Conservation (phyloP, 208 protist genomes). For the Endotrypanum monterogeii region DNA sequence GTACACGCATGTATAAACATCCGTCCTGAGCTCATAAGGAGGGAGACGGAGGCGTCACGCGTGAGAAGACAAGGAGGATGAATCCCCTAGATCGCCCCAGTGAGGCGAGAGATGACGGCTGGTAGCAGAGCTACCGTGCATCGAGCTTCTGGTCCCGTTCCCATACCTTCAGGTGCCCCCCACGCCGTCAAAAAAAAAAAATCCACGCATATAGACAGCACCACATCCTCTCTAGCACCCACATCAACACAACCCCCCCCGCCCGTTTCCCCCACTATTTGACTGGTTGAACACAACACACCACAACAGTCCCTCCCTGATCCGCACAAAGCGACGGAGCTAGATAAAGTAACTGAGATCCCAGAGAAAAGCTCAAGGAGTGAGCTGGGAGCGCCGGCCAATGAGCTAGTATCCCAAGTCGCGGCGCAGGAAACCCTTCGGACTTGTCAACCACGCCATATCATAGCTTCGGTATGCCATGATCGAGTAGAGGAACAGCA, state of each 20-base stretch:
- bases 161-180: too few relatives aligned
- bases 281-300: too few relatives aligned
- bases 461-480: slow-evolving; percentile 81
- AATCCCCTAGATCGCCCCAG: background rate
- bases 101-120: too few relatives aligned
- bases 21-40: background rate
- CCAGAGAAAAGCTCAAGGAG: background rate
- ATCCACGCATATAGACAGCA: too few relatives aligned
- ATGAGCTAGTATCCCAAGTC: slow-evolving; percentile 80
- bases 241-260: too few relatives aligned
- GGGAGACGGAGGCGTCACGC: background rate
- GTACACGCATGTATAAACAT: slow-evolving; percentile 2
- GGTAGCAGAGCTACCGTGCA: too few relatives aligned
- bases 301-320: background rate
- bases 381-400: background rate
- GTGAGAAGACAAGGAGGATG: background rate
- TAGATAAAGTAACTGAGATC: too few relatives aligned
- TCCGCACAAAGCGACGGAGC: background rate
- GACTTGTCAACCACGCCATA: slow-evolving; percentile 90
- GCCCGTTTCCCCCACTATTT: too few relatives aligned
- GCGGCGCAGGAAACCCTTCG: slow-evolving; percentile 82
- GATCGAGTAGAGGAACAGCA: slow-evolving; percentile 86
- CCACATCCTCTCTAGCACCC: too few relatives aligned
- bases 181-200: too few relatives aligned
- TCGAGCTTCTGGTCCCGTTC: too few relatives aligned